Evolutionary conservation across 768 basidiomycete species (phyloP), one percentile per base, ranked within the genome.

Genomic region (Trametes gibbosa): DNA sequence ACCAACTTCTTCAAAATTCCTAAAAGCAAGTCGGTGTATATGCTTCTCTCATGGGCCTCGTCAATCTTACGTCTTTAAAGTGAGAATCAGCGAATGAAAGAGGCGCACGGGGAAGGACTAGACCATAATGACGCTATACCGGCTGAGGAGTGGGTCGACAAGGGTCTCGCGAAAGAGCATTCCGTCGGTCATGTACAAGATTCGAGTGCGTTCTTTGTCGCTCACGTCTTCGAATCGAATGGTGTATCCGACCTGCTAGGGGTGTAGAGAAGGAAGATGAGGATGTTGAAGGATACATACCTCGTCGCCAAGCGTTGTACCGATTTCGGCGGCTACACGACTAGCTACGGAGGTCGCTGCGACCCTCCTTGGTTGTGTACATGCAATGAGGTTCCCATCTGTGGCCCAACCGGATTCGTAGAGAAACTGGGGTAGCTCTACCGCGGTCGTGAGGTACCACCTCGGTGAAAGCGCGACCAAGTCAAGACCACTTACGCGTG

Each of bases 151-250:
- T 17, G 97, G 97, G 69, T 99, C 96, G 37, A 95, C 77, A 66
- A 98, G 81, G 23, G 89, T 88, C 75, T 98, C 95, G 59, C 95
- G 84, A 71, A 98, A 98, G 37, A 99, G 85, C 87, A 98, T 95
- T 45, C 97, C 97, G 71, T 99, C 97, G 32, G 97, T 99, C 84
- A 98, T 83, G 72, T 98, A 99, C 41, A 94, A 81, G 71, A 99
- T 92, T 25, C 92, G 82, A 1, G 97, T 98, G 52, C 84, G 79
- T 27, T 89, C 83, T 66, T 90, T 92, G 69, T 83, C 83, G 67
- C 88, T 91, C 52, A 96, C 85, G 65, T 97, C 93, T 71, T 99
- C 97, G 61, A 98, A 98, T 9, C 97, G 87, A 62, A 99, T 98
- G 6, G 91, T 91, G 70, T 99, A 99, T 7, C 97, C 97, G 65